Base-by-base conservation (phyloP, 2,329 filamentous ascomycete species). In the Pseudocercospora cruenta region DNA sequence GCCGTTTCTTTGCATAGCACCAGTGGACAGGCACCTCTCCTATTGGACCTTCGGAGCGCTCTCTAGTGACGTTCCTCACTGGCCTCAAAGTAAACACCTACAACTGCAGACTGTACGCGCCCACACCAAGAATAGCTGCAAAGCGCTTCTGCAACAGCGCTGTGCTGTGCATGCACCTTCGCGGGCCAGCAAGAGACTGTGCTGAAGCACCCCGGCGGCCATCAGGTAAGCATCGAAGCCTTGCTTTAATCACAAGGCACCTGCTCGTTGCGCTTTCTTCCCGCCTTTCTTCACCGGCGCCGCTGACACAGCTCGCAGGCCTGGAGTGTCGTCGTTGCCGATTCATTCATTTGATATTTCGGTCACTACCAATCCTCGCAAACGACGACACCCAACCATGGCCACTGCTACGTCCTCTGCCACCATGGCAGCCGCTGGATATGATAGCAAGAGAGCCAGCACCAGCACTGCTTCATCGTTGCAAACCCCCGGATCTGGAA, bases 401-500 rank as follows among this genome's bases (percentile, higher is more conserved):
- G 47, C 47, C 47, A 43, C 39, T 43, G 39, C 39, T 9, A 19
- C 39, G 10, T 43, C 39, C 39, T 43, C 39, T 19, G 39, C 39
- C 39, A 43, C 39, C 2, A 43, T 43, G 39, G 74, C 76, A 26
- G 76, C 77, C 31, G 74, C 75, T 53, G 76, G 74, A 43, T 74
- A 76, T 66, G 71, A 77, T 62, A 83, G 82, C 75, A 78, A 58
- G 60, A 45, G 60, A 24, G 26, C 59, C 26, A 80, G 63, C 68
- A 45, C 79, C 65, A 76, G 78, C 39, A 67, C 69, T 24, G 64
- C 69, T 14, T 70, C 75, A 26, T 74, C 71, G 43, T 77, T 84
- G 67, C 82, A 82, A 74, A 84, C 85, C 66, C 89, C 88, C 72
- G 84, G 88, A 65, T 87, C 87, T 69, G 87, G 89, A 55, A 87